These are phyloP conservation scores for Gossypium arboreum DNA, from an alignment of 345 rosid species.

Conservation along the genomic window DNA sequence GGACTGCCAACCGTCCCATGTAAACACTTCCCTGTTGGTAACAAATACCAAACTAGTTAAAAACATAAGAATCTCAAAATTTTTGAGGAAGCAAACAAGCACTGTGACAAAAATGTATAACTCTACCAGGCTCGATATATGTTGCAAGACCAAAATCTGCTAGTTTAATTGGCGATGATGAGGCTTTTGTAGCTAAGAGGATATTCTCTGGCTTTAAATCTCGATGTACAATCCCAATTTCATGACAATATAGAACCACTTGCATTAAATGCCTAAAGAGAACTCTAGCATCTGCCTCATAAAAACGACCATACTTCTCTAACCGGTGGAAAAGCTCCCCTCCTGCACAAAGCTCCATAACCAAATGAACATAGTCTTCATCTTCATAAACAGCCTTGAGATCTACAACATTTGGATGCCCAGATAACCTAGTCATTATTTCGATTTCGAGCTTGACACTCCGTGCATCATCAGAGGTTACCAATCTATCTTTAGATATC, in stretches of 20 bases:
- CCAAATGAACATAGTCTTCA: conserved; percentile 53
- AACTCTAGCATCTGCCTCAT: conserved; percentile 50
- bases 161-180: conserved; percentile 57
- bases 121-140: conserved; percentile 49
- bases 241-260: conserved; percentile 59
- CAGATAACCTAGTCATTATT: conserved; percentile 64
- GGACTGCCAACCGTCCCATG: conserved; percentile 74
- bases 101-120: not conserved
- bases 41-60: conserved; percentile 11
- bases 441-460: conserved; percentile 70
- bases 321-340: conserved; percentile 61
- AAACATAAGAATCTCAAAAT: not conserved
- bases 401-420: conserved; percentile 67
- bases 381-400: conserved; percentile 73
- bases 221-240: conserved; percentile 59
- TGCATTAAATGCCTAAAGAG: conserved; percentile 61
- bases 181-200: conserved; percentile 50
- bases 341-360: conserved; percentile 76
- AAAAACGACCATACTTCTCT: conserved; percentile 53
- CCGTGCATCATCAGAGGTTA: conserved; percentile 45
- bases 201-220: conserved; percentile 74
- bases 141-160: conserved; percentile 79
- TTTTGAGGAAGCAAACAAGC: not conserved
- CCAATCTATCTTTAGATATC: conserved; percentile 55
- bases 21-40: conserved; percentile 47